Evolutionary conservation across 2,329 filamentous ascomycete species (phyloP), one percentile per base, ranked within the genome.

Genomic region (Ceratocystis variospora): DNA sequence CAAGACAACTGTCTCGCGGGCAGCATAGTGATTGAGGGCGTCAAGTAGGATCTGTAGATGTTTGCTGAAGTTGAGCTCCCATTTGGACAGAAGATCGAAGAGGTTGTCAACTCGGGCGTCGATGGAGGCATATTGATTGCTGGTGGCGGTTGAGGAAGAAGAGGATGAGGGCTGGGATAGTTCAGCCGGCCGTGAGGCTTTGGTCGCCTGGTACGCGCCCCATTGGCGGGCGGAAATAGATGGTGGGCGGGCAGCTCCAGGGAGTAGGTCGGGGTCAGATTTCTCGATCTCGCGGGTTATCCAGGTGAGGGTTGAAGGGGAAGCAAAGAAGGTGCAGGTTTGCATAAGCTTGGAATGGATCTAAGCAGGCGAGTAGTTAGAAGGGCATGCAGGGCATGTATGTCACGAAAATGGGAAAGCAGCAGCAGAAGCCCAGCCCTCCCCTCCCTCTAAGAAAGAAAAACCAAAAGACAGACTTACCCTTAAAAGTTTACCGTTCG

Each of bases 321-420:
- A 86, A 63, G 92, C 90, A 75, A 96, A 99, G 79, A 96, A 87
- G 68, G 88, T 92, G 79, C 94, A 97, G 48, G 93, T 96, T 70
- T 91, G 89, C 85, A 96, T 94, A 62, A 99, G 84, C 75, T 97
- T 97, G 67, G 92, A 94, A 77, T 97, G 93, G 73, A 99, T 95
- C 93, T 96, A 15, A 6, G 4, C 22, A 2, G 53, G 0, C 37
- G 10, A 41, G 22, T 25, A 25, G 19, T 17, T 31, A 22, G n/a
- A 41, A 45, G 5, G 59, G 17, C 45, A 63, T 15, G 61, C 12
- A 15, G 6, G 10, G 12, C 3, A 19, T 50, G 46, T 28, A 25
- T 25, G 22, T 25, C 45, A 68, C 33, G 15, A 48, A 46, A 22
- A 28, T 19, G 59, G 19, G 46, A 10, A 10, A 45, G 19, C 63